Conservation (phyloP, 495 filamentous ascomycete genomes). For the Amniculicola lignicola region DNA sequence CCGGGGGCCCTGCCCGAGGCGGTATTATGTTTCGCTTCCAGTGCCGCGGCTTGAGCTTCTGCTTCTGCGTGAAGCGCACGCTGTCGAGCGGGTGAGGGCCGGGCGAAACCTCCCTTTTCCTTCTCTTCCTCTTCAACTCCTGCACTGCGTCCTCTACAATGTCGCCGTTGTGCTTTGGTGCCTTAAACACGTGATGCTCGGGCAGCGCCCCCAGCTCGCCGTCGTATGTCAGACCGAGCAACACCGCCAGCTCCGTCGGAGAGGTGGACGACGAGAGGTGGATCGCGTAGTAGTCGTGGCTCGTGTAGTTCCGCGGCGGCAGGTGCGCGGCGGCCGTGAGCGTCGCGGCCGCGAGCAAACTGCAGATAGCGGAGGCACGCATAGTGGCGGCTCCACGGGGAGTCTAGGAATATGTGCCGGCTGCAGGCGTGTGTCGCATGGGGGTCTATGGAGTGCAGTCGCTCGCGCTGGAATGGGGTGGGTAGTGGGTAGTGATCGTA, state of each 20-base stretch:
- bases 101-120: slow-evolving; percentile 55
- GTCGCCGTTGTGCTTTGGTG: slow-evolving; percentile 61
- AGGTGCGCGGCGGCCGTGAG: slow-evolving; percentile 17
- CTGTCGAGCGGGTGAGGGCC: slow-evolving; percentile 63
- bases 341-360: slow-evolving; percentile 48
- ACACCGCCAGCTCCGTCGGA: slow-evolving; percentile 68
- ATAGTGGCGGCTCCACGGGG: slow-evolving; percentile 33
- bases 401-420: slow-evolving; percentile 1
- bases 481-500: too few species aligned
- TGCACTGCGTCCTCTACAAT: slow-evolving; percentile 56
- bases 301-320: slow-evolving; percentile 55
- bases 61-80: slow-evolving; percentile 78
- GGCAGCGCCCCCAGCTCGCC: slow-evolving; percentile 75
- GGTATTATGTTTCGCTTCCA: slow-evolving; percentile 66
- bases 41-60: slow-evolving; percentile 67
- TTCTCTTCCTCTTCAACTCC: slow-evolving; percentile 55
- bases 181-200: slow-evolving; percentile 82
- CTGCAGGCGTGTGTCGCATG: background rate
- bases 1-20: slow-evolving; percentile 28
- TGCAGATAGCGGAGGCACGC: slow-evolving; percentile 47
- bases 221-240: slow-evolving; percentile 76
- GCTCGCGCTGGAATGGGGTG: too few species aligned
- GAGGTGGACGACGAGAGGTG: slow-evolving; percentile 64
- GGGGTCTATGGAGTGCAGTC: background rate
- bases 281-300: slow-evolving; percentile 86